Conservation (phyloP, 129 eudicot species). For the Solidago caesia region DNA sequence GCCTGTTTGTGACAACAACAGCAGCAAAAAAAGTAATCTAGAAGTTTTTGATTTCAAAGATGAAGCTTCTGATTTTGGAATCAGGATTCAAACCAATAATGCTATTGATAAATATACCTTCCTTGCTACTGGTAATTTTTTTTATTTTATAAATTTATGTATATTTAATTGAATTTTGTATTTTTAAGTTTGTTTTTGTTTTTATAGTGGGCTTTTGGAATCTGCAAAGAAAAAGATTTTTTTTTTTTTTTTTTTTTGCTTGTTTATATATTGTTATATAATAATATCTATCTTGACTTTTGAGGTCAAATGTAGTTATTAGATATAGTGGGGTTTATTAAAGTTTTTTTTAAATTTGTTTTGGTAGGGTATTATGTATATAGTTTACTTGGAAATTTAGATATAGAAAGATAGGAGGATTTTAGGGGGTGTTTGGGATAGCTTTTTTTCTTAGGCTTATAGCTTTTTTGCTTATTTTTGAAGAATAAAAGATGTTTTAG, state of each 20-base stretch:
- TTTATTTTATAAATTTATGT: too few species aligned
- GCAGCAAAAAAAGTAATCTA: constrained; percentile 9
- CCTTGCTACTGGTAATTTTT: constrained; percentile 36
- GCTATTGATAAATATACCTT: constrained; percentile 36
- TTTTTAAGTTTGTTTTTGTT: too few species aligned
- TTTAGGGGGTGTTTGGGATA: too few species aligned
- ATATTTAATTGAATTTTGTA: too few species aligned
- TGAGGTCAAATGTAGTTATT: not conserved
- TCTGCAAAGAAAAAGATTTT: too few species aligned
- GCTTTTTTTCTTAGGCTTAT: too few species aligned
- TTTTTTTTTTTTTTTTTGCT: too few species aligned
- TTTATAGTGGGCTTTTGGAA: too few species aligned
- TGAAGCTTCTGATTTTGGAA: constrained; percentile 26
- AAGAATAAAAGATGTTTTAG: too few species aligned
- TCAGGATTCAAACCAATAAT: constrained; percentile 17
- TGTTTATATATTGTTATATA: not conserved
- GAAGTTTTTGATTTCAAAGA: constrained; percentile 56
- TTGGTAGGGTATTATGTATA: not conserved
- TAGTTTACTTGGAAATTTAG: too few species aligned
- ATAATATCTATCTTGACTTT: not conserved
- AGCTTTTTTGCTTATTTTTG: too few species aligned
- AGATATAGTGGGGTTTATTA: constrained; percentile 1
- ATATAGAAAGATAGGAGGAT: too few species aligned
- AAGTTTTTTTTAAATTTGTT: not conserved
- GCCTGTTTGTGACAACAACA: constrained; percentile 9